These are phyloP conservation scores for Passiflora organensis DNA, from an alignment of 345 rosid genomes.

Conservation along the genomic window DNA sequence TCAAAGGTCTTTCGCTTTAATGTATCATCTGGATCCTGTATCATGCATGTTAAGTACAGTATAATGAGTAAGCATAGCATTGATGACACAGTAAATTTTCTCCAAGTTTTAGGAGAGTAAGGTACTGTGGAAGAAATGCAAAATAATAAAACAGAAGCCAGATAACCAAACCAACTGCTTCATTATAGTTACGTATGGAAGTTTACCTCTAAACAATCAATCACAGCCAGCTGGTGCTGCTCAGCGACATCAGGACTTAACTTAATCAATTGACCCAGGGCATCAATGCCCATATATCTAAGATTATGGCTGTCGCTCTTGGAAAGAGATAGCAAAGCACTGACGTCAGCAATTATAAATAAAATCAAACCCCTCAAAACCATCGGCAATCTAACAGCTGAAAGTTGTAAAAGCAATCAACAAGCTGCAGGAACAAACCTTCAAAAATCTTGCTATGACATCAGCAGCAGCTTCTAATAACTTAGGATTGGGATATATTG, in stretches of 20 bases:
- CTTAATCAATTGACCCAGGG: slow-evolving; percentile 85
- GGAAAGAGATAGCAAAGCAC: slow-evolving; percentile 35
- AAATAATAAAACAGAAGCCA: slow-evolving; percentile 7
- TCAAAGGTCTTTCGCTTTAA: slow-evolving; percentile 95
- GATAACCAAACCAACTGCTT: slow-evolving; percentile 6
- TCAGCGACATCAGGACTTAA: slow-evolving; percentile 90
- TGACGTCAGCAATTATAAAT: slow-evolving; percentile 10
- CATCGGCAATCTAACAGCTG: not conserved
- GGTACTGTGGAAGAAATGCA: not conserved
- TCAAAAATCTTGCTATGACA: slow-evolving; percentile 76
- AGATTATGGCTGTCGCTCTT: slow-evolving; percentile 98
- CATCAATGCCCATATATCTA: slow-evolving; percentile 96
- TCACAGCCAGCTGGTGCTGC: slow-evolving; percentile 96
- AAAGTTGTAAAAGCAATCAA: slow-evolving; percentile 7
- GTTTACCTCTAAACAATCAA: slow-evolving; percentile 95
- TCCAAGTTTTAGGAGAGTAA: not conserved
- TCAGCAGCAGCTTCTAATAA: slow-evolving; percentile 87
- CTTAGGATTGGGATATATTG: slow-evolving; percentile 76
- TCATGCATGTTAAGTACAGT: slow-evolving; percentile 10
- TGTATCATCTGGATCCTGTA: slow-evolving; percentile 98
- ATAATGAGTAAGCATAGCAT: not conserved
- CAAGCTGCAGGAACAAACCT: slow-evolving; percentile 43
- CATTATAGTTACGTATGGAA: slow-evolving; percentile 6
- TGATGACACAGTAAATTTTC: no score
- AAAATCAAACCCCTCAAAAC: not conserved